Evolutionary conservation across 2,329 filamentous ascomycete genomes (phyloP).

Genomic region (Malbranchea zuffiana): DNA sequence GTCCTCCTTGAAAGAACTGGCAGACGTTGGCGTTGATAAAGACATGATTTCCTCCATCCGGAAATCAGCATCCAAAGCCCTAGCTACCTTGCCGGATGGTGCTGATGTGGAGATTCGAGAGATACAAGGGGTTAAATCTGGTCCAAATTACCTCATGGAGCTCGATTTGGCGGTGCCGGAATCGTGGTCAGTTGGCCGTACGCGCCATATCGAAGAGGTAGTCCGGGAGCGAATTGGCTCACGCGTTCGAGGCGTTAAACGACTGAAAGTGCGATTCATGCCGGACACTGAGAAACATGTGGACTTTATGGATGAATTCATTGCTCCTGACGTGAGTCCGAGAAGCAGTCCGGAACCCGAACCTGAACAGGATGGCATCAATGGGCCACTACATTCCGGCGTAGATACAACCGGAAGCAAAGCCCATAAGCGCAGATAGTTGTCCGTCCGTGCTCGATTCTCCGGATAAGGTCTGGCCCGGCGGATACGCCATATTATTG

Average conservation of each 20-base stretch:
- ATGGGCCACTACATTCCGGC: not conserved
- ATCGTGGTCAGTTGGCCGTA: slow-evolving; percentile 62
- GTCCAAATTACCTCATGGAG: slow-evolving; percentile 91
- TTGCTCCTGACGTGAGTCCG: slow-evolving; percentile 51
- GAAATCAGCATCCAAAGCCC: slow-evolving; percentile 51
- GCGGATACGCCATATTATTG: no score
- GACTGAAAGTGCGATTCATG: slow-evolving; percentile 74
- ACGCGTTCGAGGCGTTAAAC: slow-evolving; percentile 72
- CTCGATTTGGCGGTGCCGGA: slow-evolving; percentile 72
- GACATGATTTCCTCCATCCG: slow-evolving; percentile 66
- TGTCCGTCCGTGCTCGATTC: no score
- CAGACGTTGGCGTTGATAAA: slow-evolving; percentile 78
- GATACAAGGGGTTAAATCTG: slow-evolving; percentile 84
- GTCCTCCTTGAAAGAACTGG: slow-evolving; percentile 72
- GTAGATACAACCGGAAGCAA: no score
- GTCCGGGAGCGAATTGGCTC: slow-evolving; percentile 62
- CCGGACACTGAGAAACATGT: slow-evolving; percentile 49
- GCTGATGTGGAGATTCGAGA: slow-evolving; percentile 60
- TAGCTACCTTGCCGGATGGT: slow-evolving; percentile 45
- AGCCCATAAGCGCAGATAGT: no score
- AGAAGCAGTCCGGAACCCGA: slow-evolving; percentile 52
- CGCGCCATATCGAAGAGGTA: slow-evolving; percentile 57
- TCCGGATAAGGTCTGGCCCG: no score
- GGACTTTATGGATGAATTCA: slow-evolving; percentile 68
- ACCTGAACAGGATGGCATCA: slow-evolving; percentile 32